These are phyloP conservation scores for Cerioporus squamosus DNA, from an alignment of 1,284 basidiomycete genomes.

Conservation along the genomic window DNA sequence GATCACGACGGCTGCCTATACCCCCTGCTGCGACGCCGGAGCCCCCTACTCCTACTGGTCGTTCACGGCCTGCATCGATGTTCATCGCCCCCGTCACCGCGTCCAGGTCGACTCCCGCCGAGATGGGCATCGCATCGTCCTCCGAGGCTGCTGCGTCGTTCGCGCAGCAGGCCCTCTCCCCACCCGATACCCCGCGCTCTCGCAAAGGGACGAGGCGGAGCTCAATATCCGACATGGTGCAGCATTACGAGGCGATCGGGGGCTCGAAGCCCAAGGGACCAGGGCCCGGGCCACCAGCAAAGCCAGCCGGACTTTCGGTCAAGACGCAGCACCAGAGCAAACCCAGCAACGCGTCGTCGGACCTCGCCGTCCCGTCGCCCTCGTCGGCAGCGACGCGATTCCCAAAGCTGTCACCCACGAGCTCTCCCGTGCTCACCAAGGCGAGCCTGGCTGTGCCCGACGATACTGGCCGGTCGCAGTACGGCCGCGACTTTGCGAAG, in stretches of 20 bases:
- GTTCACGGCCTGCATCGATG: constrained; percentile 74
- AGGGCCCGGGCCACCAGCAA: constrained; percentile 30
- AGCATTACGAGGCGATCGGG: constrained; percentile 71
- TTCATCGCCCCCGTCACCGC: constrained; percentile 61
- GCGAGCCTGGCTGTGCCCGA: constrained; percentile 32
- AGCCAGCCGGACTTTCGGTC: constrained; percentile 36
- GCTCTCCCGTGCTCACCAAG: constrained; percentile 30
- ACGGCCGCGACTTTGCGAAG: constrained; percentile 26
- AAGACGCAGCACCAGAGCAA: constrained; percentile 26
- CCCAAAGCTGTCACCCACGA: constrained; percentile 35
- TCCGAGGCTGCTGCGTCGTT: constrained; percentile 43
- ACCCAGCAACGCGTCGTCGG: constrained; percentile 16
- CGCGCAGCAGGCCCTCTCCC: constrained; percentile 37
- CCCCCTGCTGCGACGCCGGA: constrained; percentile 12
- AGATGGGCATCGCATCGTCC: constrained; percentile 40
- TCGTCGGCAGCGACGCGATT: constrained; percentile 36
- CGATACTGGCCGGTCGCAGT: constrained; percentile 20
- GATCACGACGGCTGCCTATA: constrained; percentile 11
- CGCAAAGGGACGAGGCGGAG: constrained; percentile 55
- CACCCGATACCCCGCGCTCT: constrained; percentile 29
- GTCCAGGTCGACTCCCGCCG: constrained; percentile 19
- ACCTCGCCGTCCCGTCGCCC: constrained; percentile 23
- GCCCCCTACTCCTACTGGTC: constrained; percentile 27
- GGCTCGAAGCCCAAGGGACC: constrained; percentile 7
- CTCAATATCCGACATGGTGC: constrained; percentile 84